phyloP scores from a whole-genome alignment of 768 basidiomycete species.

The Mrakia hoshinonis region DNA sequence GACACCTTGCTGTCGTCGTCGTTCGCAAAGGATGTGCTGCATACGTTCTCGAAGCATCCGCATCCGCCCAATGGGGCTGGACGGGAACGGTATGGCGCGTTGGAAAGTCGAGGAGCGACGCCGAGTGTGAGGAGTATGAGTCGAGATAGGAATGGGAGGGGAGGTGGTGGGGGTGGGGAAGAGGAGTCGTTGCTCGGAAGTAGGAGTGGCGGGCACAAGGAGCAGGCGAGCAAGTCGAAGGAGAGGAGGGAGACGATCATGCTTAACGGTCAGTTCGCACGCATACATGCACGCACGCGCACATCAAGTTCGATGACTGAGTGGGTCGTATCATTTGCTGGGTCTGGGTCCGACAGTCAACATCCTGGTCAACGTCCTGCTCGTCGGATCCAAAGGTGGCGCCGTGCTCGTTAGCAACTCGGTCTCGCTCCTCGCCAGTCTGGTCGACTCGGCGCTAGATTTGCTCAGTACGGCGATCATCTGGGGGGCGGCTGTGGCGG shows the following conservation, averaged over 20 bases:
- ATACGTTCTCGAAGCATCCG: constrained; percentile 5
- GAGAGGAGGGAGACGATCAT: neutral
- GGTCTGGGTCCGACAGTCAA: neutral
- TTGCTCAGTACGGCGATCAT: constrained; percentile 24
- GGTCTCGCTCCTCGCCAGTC: constrained; percentile 17
- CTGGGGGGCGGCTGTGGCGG: constrained; percentile 14
- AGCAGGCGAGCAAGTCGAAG: neutral
- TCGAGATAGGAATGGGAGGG: neutral
- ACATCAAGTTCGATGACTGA: too few relatives aligned
- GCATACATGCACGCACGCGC: neutral
- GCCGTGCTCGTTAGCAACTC: constrained; percentile 12
- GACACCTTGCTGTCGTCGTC: constrained; percentile 7
- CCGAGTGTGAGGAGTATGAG: neutral
- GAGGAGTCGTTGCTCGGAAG: constrained; percentile 5
- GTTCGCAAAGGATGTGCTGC: constrained; percentile 13
- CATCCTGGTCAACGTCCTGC: constrained; percentile 19
- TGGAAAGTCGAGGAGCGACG: neutral
- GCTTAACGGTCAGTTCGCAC: neutral
- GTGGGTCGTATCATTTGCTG: neutral
- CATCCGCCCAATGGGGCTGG: neutral
- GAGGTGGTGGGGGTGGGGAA: neutral
- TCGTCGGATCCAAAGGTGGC: constrained; percentile 12
- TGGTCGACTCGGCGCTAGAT: constrained; percentile 20
- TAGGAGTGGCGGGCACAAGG: neutral
- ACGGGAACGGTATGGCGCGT: neutral